These are phyloP conservation scores for Arthrobotrys sphaeroides DNA, from an alignment of 2,329 filamentous ascomycete genomes.

Conservation along the genomic window DNA sequence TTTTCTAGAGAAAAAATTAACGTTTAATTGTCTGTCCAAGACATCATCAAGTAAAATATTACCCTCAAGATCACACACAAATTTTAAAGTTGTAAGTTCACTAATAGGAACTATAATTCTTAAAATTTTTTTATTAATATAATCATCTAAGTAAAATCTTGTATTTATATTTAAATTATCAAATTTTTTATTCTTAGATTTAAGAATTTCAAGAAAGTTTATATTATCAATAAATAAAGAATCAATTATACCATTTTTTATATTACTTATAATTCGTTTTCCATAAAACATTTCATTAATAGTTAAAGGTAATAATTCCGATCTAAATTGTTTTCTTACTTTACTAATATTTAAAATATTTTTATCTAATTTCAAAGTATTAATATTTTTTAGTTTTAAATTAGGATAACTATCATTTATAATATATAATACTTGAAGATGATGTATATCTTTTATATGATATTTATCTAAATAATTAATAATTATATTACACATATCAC, in stretches of 20 bases:
- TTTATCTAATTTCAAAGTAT: not conserved
- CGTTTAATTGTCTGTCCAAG: not conserved
- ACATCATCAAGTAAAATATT: slow-evolving; percentile 1
- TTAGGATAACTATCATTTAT: slow-evolving; percentile 1
- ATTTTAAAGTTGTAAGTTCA: not conserved
- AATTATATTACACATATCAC: not conserved
- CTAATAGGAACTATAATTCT: not conserved
- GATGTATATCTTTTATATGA: not conserved
- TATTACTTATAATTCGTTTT: not conserved
- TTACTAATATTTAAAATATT: not conserved
- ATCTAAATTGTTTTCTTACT: not conserved
- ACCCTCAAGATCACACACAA: not conserved
- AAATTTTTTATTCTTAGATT: not conserved
- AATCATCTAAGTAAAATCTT: not conserved
- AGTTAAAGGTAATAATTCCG: not conserved
- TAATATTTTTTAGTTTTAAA: slow-evolving; percentile 4
- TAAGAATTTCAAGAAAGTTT: not conserved
- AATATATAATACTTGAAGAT: not conserved
- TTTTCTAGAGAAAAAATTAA: slow-evolving; percentile 1
- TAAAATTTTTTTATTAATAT: not conserved
- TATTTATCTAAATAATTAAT: not conserved
- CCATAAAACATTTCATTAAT: slow-evolving; percentile 1
- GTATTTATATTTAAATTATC: not conserved
- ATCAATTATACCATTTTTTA: not conserved
- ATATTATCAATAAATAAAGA: not conserved